Conservation (phyloP, 2,329 filamentous ascomycete genomes). For the Thielaviopsis punctulata region DNA sequence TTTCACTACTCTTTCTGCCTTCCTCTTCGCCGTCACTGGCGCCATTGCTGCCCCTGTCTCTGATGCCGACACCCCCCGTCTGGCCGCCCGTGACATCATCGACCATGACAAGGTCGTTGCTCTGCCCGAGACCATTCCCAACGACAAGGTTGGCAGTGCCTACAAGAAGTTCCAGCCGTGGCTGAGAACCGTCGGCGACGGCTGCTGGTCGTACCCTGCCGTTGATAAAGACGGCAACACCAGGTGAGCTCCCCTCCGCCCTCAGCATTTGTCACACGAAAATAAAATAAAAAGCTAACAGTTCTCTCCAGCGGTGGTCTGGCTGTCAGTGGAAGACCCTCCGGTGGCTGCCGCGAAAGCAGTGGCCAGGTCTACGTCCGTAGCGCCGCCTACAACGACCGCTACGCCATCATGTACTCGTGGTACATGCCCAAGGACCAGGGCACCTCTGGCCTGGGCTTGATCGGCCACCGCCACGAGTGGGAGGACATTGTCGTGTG, state of each 20-base stretch:
- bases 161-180: slow-evolving; percentile 22
- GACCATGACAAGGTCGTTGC: slow-evolving; percentile 19
- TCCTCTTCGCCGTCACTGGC: slow-evolving; percentile 2
- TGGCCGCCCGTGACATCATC: slow-evolving; percentile 18
- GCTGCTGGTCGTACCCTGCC: slow-evolving; percentile 45
- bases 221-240: slow-evolving; percentile 41
- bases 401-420: slow-evolving; percentile 24
- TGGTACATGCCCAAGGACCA: slow-evolving; percentile 31
- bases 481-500: slow-evolving; percentile 23
- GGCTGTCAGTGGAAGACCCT: slow-evolving; percentile 17
- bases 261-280: neutral
- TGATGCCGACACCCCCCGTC: slow-evolving; percentile 13
- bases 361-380: slow-evolving; percentile 25
- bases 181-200: slow-evolving; percentile 29
- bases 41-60: slow-evolving; percentile 2
- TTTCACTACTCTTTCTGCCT: slow-evolving; percentile 5
- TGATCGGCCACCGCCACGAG: slow-evolving; percentile 23
- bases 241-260: slow-evolving; percentile 23
- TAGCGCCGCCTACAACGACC: slow-evolving; percentile 16
- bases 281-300: neutral
- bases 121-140: slow-evolving; percentile 19
- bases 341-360: slow-evolving; percentile 19
- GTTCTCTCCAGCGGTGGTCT: slow-evolving; percentile 19
- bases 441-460: slow-evolving; percentile 16
- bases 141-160: slow-evolving; percentile 16